Conservation (phyloP, 2,329 filamentous ascomycete genomes). For the Ceratocystis eucalypticola region DNA sequence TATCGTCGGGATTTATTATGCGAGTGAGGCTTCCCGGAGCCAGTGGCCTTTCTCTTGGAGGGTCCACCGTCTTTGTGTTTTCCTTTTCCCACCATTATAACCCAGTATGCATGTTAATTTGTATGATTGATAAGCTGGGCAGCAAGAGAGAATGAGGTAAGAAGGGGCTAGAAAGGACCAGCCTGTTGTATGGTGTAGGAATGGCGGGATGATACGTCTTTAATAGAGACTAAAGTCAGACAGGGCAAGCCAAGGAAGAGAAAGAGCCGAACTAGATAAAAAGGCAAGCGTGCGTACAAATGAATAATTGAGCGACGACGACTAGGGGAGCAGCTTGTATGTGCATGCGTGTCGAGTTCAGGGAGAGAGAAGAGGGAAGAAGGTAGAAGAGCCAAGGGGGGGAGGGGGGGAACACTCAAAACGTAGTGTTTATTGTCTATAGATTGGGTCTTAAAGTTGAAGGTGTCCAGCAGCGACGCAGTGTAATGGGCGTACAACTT, state of each 20-base stretch:
- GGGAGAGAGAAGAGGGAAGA: background rate
- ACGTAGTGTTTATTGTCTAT: too few species aligned
- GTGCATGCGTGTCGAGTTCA: background rate
- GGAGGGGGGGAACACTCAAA: too few species aligned
- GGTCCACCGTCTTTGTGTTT: constrained; percentile 6
- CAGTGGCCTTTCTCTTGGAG: constrained; percentile 2
- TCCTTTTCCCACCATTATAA: constrained; percentile 10
- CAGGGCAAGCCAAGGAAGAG: background rate
- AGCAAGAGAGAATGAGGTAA: background rate
- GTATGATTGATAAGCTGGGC: background rate
- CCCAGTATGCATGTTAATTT: constrained; percentile 11
- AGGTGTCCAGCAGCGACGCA: too few species aligned
- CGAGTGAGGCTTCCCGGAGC: background rate
- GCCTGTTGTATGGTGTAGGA: background rate
- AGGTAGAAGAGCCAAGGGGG: background rate
- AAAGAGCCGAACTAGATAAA: background rate
- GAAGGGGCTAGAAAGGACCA: background rate
- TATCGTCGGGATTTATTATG: background rate
- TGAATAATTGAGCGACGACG: too few species aligned
- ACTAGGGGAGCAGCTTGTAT: too few species aligned
- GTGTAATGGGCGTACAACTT: background rate
- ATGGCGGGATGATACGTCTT: constrained; percentile 3
- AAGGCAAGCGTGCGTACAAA: background rate
- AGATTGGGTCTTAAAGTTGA: too few species aligned
- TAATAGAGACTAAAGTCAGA: background rate